These are phyloP conservation scores for Metschnikowia hibisci DNA, from an alignment of 805 yeast genomes.

Conservation along the genomic window DNA sequence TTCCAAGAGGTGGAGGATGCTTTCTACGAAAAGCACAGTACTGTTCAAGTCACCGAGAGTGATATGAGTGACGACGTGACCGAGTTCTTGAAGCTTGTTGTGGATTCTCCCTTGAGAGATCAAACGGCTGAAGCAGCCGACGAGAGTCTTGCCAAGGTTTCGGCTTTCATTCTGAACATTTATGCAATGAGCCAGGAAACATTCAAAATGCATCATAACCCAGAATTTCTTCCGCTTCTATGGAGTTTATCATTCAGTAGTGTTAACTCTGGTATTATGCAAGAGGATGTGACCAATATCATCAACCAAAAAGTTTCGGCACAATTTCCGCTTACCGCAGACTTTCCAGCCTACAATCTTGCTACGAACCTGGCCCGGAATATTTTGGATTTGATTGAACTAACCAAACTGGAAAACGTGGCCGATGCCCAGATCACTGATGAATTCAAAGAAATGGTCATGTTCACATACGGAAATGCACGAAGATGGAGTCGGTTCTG, in stretches of 20 bases:
- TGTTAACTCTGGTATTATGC: slow-evolving; percentile 18
- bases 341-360: slow-evolving; percentile 12
- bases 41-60: slow-evolving; percentile 11
- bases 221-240: slow-evolving; percentile 32
- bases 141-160: slow-evolving; percentile 20
- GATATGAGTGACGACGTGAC: slow-evolving; percentile 28
- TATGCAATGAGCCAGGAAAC: slow-evolving; percentile 24
- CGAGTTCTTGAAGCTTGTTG: slow-evolving; percentile 28
- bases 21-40: slow-evolving; percentile 28
- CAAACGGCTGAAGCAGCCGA: slow-evolving; percentile 17
- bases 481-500: slow-evolving; percentile 38
- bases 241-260: slow-evolving; percentile 29
- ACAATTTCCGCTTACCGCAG: background rate
- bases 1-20: slow-evolving; percentile 24
- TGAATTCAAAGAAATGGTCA: slow-evolving; percentile 30
- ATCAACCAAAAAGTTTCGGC: slow-evolving; percentile 11
- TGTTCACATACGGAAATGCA: slow-evolving; percentile 37
- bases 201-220: slow-evolving; percentile 23
- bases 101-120: slow-evolving; percentile 30
- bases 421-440: slow-evolving; percentile 11
- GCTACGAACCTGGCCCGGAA: slow-evolving; percentile 32
- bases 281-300: slow-evolving; percentile 23
- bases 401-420: slow-evolving; percentile 16
- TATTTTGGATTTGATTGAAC: slow-evolving; percentile 24
- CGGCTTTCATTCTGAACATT: slow-evolving; percentile 26